Base-by-base conservation (phyloP, 1,139 yeast species). In the Waltiozyma solani region DNA sequence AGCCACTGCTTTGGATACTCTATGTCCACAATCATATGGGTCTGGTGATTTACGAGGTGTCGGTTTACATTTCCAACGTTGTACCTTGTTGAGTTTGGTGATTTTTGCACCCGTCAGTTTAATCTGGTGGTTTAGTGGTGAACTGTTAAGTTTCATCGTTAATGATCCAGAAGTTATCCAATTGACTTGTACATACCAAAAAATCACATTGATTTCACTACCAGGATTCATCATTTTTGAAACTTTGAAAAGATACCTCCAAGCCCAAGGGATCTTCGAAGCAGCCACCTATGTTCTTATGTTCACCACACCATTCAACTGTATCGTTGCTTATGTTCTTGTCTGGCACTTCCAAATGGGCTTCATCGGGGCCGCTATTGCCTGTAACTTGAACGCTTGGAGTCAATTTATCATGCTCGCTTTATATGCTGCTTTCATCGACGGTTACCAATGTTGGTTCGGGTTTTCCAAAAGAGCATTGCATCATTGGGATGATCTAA, bases 361-460 rank as follows among this genome's bases (percentile, higher is more conserved):
- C 1, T 65, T 61, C 38, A 40, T 60, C 19, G 71, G 71, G 9
- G 70, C 85, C 1, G 85, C 91, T 1, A 71, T 80, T 17, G 85
- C 89, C 1, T 73, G 83, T 1, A 78, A 73, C 1, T 56, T 79
- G 27, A 81, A 81, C 52, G 80, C 79, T 50, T 82, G 87, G 84
- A 46, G 77, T 40, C 79, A 79, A 85, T 66, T 70, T 20, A 37
- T 70, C 1, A 54, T 81, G 30, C 52, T 81, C 36, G 61, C 76
- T 2, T 46, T 69, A 9, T 82, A 81, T 52, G 75, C 73, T 6
- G 42, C 66, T 2, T 76, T 63, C 45, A 62, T 80, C 33, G 84
- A 81, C 47, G 91, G 89, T 1, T 55, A 56, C n/a, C 71, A 73
- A 51, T 81, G 91, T 52, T 82, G 93, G 93, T 73, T 66, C 45